Evolutionary conservation across 2,329 filamentous ascomycete genomes (phyloP).

Genomic region (Pseudogymnoascus destructans): DNA sequence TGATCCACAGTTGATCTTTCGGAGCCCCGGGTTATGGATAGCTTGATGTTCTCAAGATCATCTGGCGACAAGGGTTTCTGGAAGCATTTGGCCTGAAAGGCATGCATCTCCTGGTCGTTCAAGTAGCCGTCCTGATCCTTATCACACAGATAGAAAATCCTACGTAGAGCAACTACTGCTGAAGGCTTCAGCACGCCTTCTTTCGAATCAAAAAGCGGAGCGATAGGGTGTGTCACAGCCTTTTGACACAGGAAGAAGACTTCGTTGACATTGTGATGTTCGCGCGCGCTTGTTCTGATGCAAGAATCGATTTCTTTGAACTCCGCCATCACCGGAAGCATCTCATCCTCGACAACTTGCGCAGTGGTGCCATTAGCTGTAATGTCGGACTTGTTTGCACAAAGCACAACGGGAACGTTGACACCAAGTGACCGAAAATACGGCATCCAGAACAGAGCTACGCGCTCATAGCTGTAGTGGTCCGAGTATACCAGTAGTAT

Average conservation of each 20-base stretch:
- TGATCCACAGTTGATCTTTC: conserved; percentile 48
- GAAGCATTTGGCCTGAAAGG: conserved; percentile 87
- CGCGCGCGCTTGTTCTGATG: conserved; percentile 82
- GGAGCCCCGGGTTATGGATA: conserved; percentile 60
- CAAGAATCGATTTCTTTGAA: conserved; percentile 98
- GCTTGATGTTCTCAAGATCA: conserved; percentile 83
- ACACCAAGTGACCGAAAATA: conserved; percentile 97
- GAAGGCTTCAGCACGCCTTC: conserved; percentile 78
- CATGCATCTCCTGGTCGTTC: conserved; percentile 78
- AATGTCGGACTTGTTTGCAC: conserved; percentile 94
- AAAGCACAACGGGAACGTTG: conserved; percentile 92
- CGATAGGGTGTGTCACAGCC: conserved; percentile 92
- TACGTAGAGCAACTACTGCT: conserved; percentile 70
- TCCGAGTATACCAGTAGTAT: conserved; percentile 95
- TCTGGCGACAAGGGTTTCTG: conserved; percentile 70
- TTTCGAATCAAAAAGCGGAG: conserved; percentile 92
- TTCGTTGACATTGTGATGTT: conserved; percentile 88
- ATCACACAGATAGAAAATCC: conserved; percentile 92
- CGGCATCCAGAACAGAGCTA: conserved; percentile 96
- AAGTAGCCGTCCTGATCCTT: conserved; percentile 91
- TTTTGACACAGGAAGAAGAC: conserved; percentile 98
- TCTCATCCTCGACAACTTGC: conserved; percentile 88
- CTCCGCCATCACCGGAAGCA: conserved; percentile 95
- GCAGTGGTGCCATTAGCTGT: conserved; percentile 60
- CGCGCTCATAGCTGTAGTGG: conserved; percentile 96